Conservation (phyloP, 495 filamentous ascomycete genomes). For the Staphylotrichum tortipilum region DNA sequence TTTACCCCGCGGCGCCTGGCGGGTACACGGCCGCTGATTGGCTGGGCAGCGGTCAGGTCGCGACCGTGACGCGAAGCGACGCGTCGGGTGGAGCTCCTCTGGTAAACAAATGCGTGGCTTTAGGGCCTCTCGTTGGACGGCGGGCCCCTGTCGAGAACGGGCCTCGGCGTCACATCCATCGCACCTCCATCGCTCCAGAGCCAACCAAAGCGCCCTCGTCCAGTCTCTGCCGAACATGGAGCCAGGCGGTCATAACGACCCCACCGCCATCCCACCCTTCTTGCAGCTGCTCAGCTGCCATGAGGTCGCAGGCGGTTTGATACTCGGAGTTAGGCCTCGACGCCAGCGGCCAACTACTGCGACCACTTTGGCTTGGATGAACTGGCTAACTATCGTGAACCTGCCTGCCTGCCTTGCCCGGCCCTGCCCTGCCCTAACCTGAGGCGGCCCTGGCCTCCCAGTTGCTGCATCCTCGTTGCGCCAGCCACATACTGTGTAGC, state of each 20-base stretch:
- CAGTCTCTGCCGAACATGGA: slow-evolving; percentile 6
- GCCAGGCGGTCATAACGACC: no score
- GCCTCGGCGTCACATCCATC: slow-evolving; percentile 1
- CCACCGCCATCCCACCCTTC: no score
- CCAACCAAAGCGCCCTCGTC: slow-evolving; percentile 9
- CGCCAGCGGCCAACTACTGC: no score
- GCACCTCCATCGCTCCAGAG: not conserved
- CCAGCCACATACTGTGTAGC: no score
- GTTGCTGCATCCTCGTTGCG: no score
- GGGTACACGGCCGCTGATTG: slow-evolving; percentile 1
- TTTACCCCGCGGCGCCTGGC: not conserved
- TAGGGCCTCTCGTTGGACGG: slow-evolving; percentile 16
- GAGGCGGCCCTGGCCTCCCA: no score
- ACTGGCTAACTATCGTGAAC: no score
- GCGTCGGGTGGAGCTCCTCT: slow-evolving; percentile 9
- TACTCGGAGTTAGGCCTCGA: no score
- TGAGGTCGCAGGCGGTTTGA: no score
- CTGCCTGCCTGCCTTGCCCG: no score
- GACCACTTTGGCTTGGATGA: no score
- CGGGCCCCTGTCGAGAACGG: not conserved
- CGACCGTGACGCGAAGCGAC: slow-evolving; percentile 9
- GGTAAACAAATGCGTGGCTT: slow-evolving; percentile 17
- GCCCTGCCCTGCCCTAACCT: no score
- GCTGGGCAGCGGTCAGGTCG: not conserved
- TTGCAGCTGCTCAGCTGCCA: not conserved